A percentile compares a stretch with the other conserved stretches of the same genome.
Conservation (phyloP, 306 rosid genomes). For the Inga leiocalycina region DNA sequence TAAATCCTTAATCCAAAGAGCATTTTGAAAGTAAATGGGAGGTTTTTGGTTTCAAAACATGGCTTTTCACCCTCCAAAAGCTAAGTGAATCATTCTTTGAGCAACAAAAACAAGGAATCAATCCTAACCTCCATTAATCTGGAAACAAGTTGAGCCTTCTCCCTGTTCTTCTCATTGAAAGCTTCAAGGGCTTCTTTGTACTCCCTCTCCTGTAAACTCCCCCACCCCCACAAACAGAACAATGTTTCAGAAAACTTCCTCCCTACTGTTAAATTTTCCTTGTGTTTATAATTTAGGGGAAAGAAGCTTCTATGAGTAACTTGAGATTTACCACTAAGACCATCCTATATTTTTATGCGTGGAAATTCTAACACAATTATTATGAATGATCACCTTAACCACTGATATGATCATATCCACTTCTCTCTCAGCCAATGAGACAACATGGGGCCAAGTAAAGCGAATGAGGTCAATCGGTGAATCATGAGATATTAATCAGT, state of each 20-base stretch:
- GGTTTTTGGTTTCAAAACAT: too few species aligned
- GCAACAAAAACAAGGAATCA: not conserved
- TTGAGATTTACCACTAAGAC: conserved; percentile 16
- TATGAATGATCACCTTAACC: conserved; percentile 15
- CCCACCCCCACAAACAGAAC: conserved; percentile 12
- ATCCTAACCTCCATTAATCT: conserved; percentile 75
- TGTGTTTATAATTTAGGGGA: conserved; percentile 23
- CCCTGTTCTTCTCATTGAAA: conserved; percentile 92
- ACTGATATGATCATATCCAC: conserved; percentile 27
- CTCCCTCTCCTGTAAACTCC: conserved; percentile 72
- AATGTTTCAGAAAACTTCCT: not conserved
- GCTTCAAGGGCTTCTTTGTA: conserved; percentile 96
- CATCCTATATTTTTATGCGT: conserved; percentile 23
- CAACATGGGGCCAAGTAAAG: conserved; percentile 44
- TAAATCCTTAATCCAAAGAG: too few species aligned
- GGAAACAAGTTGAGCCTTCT: conserved; percentile 77
- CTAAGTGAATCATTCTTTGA: not conserved
- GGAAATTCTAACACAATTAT: conserved; percentile 39
- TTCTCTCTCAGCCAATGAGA: conserved; percentile 22
- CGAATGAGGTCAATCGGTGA: conserved; percentile 33
- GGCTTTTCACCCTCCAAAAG: too few species aligned
- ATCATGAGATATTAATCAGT: conserved; percentile 33
- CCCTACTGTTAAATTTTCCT: not conserved
- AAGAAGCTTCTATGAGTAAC: conserved; percentile 12
- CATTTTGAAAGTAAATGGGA: too few species aligned